Conservation (phyloP, 1,284 basidiomycete species). For the Dichomitus squalens region DNA sequence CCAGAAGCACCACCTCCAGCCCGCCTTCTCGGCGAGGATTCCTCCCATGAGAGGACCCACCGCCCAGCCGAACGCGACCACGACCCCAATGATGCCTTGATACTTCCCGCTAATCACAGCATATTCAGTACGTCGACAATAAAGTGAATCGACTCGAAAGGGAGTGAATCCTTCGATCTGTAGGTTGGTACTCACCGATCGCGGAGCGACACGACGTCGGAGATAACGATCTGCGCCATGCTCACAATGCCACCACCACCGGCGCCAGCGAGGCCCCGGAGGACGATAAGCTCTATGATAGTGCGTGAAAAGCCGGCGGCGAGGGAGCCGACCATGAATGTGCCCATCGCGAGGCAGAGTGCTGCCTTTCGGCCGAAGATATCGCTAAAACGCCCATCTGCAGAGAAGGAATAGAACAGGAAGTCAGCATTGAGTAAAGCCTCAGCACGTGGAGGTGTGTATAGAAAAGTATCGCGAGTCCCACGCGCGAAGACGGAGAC, state of each 20-base stretch:
- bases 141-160: background rate
- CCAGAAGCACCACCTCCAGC: conserved; percentile 74
- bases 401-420: background rate
- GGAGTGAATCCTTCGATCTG: background rate
- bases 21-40: conserved; percentile 53
- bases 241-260: conserved; percentile 72
- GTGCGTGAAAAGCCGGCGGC: conserved; percentile 60
- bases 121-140: background rate
- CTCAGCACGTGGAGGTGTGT: background rate
- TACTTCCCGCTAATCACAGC: conserved; percentile 54
- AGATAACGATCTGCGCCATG: conserved; percentile 66
- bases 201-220: conserved; percentile 62
- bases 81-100: conserved; percentile 61
- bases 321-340: conserved; percentile 67
- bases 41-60: conserved; percentile 66
- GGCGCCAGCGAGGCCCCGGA: conserved; percentile 67
- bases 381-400: conserved; percentile 70
- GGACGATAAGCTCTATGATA: conserved; percentile 74
- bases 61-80: conserved; percentile 51
- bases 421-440: background rate
- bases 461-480: background rate
- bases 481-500: background rate
- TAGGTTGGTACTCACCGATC: conserved; percentile 46
- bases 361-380: conserved; percentile 77
- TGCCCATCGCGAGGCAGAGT: conserved; percentile 57